These are phyloP conservation scores for Caryopteris hybrid DNA, from an alignment of 305 asterid genomes.

Conservation along the genomic window DNA sequence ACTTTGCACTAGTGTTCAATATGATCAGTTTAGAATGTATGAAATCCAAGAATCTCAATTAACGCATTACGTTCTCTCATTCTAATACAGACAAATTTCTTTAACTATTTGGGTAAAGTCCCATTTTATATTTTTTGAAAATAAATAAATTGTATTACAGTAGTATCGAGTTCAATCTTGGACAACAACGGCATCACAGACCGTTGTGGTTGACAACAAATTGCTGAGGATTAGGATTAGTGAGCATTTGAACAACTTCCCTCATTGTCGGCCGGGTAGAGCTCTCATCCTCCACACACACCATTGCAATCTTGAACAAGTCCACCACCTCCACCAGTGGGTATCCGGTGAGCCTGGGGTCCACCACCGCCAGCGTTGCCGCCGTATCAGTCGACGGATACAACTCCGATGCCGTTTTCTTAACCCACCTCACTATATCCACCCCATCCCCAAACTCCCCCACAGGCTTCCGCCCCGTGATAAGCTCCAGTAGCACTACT, in stretches of 20 bases:
- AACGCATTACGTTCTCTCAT: too few species aligned
- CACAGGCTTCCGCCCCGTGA: slow-evolving; percentile 70
- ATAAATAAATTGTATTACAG: too few species aligned
- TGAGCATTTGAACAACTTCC: slow-evolving; percentile 69
- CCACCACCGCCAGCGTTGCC: slow-evolving; percentile 53
- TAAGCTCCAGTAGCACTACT: slow-evolving; percentile 64
- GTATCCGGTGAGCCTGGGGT: slow-evolving; percentile 50
- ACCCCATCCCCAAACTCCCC: slow-evolving; percentile 89
- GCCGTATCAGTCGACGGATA: slow-evolving; percentile 44
- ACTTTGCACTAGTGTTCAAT: too few species aligned
- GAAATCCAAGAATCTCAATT: too few species aligned
- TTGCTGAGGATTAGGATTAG: slow-evolving; percentile 26
- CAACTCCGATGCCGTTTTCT: slow-evolving; percentile 40
- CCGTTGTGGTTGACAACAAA: slow-evolving; percentile 5
- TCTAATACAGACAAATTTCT: too few species aligned
- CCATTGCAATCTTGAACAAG: slow-evolving; percentile 72
- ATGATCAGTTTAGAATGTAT: too few species aligned
- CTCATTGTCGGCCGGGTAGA: slow-evolving; percentile 64
- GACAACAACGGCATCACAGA: slow-evolving; percentile 1
- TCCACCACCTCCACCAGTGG: slow-evolving; percentile 38
- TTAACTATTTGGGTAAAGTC: too few species aligned
- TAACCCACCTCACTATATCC: slow-evolving; percentile 78
- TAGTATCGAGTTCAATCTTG: neutral
- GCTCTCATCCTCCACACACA: slow-evolving; percentile 81
- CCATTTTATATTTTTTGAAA: too few species aligned